Percentiles rank a stretch among this genome's conserved stretches.
phyloP scores from a whole-genome alignment of 2,329 filamentous ascomycete genomes.

The Aureobasidium uvarum region DNA sequence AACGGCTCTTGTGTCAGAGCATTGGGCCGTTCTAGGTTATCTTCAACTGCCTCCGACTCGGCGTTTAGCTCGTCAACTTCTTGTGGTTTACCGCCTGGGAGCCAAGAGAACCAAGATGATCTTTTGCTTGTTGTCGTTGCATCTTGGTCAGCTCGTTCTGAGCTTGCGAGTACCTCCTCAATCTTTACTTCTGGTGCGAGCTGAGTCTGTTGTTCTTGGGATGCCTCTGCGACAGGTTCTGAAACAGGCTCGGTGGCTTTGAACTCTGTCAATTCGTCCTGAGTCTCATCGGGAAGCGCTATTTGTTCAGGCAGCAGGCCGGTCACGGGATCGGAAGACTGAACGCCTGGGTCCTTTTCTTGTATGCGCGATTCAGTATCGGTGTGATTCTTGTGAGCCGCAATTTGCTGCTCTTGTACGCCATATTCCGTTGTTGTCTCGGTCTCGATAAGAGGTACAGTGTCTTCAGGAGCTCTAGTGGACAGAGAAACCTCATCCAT shows the following conservation, averaged over 20 bases:
- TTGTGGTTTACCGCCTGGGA: constrained; percentile 7
- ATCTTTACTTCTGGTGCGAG: not conserved
- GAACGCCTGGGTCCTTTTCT: not conserved
- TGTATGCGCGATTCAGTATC: not conserved
- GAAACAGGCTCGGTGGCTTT: too few relatives aligned
- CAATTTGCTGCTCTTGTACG: not conserved
- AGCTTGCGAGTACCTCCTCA: not conserved
- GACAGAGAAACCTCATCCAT: not conserved
- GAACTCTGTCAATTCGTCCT: not conserved
- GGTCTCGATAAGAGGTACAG: not conserved
- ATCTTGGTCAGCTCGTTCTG: not conserved
- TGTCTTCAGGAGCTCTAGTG: not conserved
- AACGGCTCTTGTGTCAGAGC: constrained; percentile 10
- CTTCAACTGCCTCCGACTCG: not conserved
- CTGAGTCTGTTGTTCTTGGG: not conserved
- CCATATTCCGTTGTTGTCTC: not conserved
- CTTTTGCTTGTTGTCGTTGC: not conserved
- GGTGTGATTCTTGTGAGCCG: not conserved
- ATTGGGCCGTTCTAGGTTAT: not conserved
- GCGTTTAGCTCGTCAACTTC: not conserved
- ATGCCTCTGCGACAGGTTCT: not conserved
- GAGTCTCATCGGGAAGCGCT: not conserved
- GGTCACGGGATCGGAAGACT: not conserved
- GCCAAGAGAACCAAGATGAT: constrained; percentile 20
- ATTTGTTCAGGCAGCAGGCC: not conserved